Evolutionary conservation across 768 basidiomycete species (phyloP).

Genomic region (Filobasidium wieringae): DNA sequence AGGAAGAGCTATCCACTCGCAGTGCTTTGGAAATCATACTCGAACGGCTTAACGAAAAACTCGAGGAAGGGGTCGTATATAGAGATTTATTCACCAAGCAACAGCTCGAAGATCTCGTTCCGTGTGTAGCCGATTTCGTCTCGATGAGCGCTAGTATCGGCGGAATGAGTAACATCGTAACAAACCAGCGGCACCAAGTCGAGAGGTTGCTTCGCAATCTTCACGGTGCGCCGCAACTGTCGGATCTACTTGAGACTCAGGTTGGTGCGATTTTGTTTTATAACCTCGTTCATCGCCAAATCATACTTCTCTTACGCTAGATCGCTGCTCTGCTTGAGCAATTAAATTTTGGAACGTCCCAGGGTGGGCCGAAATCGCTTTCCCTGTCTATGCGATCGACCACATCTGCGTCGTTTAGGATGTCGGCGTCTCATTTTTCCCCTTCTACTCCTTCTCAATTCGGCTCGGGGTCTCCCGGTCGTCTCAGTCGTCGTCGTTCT

Average conservation of each 20-base stretch:
- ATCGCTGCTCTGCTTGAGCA: slow-evolving; percentile 10
- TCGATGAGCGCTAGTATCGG: slow-evolving; percentile 9
- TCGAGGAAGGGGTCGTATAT: neutral
- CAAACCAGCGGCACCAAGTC: neutral
- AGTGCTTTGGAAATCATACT: slow-evolving; percentile 14
- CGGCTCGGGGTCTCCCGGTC: slow-evolving; percentile 9
- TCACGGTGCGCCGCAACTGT: no score
- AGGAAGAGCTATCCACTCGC: neutral
- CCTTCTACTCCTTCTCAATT: slow-evolving; percentile 16
- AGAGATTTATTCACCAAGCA: slow-evolving; percentile 3
- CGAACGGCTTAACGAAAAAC: neutral
- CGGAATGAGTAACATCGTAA: neutral
- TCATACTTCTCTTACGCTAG: no score
- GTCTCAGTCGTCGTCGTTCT: neutral
- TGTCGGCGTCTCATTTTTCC: slow-evolving; percentile 4
- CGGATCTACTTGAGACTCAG: no score
- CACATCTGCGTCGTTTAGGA: neutral
- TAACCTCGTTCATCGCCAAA: no score
- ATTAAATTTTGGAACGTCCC: slow-evolving; percentile 2
- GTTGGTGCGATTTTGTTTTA: no score
- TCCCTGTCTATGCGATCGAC: neutral
- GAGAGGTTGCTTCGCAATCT: neutral
- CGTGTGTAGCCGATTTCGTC: slow-evolving; percentile 10
- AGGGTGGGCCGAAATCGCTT: neutral
- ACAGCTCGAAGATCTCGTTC: slow-evolving; percentile 7